These are phyloP conservation scores for Cystobasidium onofrii DNA, from an alignment of 768 basidiomycete genomes.

Conservation along the genomic window DNA sequence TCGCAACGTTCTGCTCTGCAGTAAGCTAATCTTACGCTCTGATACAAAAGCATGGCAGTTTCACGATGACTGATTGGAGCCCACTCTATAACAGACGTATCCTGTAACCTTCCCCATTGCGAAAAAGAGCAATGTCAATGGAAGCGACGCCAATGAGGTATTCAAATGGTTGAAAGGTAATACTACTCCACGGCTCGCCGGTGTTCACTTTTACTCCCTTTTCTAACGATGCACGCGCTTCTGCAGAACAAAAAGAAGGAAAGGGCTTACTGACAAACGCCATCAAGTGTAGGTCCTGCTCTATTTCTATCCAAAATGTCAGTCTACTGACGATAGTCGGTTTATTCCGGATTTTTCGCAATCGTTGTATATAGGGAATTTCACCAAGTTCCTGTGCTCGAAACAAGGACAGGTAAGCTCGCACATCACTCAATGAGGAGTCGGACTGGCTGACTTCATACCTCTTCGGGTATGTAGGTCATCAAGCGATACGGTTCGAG, in stretches of 20 bases:
- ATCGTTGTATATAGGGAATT: slow-evolving; percentile 42
- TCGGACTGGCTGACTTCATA: background rate
- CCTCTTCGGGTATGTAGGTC: slow-evolving; percentile 50
- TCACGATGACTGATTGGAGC: background rate
- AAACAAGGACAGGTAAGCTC: background rate
- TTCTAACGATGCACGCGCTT: background rate
- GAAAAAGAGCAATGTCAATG: slow-evolving; percentile 85
- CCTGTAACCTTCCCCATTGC: slow-evolving; percentile 84
- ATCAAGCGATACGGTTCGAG: slow-evolving; percentile 69
- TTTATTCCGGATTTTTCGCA: too few relatives aligned
- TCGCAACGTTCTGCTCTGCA: slow-evolving; percentile 22
- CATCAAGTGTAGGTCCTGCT: slow-evolving; percentile 6
- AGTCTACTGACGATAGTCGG: too few relatives aligned
- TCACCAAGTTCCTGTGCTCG: background rate
- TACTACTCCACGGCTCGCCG: too few relatives aligned
- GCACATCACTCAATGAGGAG: background rate
- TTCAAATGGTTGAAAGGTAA: slow-evolving; percentile 78
- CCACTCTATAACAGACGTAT: slow-evolving; percentile 54
- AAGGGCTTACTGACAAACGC: background rate
- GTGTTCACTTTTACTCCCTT: too few relatives aligned
- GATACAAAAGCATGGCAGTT: too few relatives aligned
- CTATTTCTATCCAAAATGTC: too few relatives aligned
- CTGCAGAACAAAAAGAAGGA: background rate
- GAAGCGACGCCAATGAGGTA: slow-evolving; percentile 63
- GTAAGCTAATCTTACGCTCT: background rate